Percentiles rank a stretch among this genome's conserved stretches.
Evolutionary conservation across 2,329 filamentous ascomycete species (phyloP).

Genomic region (Septoria linicola): DNA sequence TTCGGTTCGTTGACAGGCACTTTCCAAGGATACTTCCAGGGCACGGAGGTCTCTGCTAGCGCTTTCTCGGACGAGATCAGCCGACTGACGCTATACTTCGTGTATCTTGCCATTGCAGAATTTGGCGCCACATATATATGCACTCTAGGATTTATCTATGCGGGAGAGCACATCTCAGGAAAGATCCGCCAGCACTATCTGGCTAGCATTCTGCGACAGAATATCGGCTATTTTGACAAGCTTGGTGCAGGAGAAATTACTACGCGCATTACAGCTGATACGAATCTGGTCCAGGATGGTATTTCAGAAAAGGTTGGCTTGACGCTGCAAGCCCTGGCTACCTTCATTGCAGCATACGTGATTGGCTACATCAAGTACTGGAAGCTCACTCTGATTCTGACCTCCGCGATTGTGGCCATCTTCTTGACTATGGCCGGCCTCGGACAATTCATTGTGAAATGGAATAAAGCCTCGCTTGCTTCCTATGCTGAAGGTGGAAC

Average conservation of each 20-base stretch:
- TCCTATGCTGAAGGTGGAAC: slow-evolving; percentile 83
- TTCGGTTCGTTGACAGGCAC: slow-evolving; percentile 73
- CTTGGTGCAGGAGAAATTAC: slow-evolving; percentile 91
- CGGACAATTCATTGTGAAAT: slow-evolving; percentile 74
- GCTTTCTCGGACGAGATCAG: slow-evolving; percentile 62
- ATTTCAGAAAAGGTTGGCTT: slow-evolving; percentile 87
- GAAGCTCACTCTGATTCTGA: slow-evolving; percentile 86
- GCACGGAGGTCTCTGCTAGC: slow-evolving; percentile 46
- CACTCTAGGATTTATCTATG: slow-evolving; percentile 83
- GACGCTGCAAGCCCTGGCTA: slow-evolving; percentile 72
- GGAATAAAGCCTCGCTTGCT: slow-evolving; percentile 72
- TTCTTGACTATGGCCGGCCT: slow-evolving; percentile 72
- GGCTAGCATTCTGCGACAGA: slow-evolving; percentile 77
- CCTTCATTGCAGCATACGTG: slow-evolving; percentile 84
- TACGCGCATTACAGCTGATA: slow-evolving; percentile 90
- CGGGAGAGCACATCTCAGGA: slow-evolving; percentile 49
- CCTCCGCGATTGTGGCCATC: slow-evolving; percentile 77
- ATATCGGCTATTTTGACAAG: slow-evolving; percentile 91
- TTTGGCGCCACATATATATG: slow-evolving; percentile 75
- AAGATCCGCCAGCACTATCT: slow-evolving; percentile 73
- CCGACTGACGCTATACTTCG: slow-evolving; percentile 72
- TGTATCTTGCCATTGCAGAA: slow-evolving; percentile 79
- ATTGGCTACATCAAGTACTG: slow-evolving; percentile 90
- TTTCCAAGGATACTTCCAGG: slow-evolving; percentile 63
- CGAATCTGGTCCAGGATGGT: slow-evolving; percentile 88